Evolutionary conservation across 2,329 filamentous ascomycete genomes (phyloP).

Genomic region (Fusarium sp.): DNA sequence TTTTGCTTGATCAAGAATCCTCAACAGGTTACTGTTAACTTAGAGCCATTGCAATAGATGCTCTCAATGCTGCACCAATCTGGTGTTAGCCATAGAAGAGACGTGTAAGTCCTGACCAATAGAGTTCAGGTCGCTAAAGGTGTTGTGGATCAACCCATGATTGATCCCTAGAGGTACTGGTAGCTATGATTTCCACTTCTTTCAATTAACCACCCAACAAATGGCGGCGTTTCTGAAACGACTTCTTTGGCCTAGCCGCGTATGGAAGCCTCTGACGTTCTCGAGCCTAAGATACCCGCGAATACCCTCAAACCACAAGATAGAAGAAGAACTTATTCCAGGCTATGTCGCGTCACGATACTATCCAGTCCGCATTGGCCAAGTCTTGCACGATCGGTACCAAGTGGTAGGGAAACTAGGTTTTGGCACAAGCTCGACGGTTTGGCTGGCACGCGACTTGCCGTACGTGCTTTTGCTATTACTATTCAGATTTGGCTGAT

Average conservation of each 20-base stretch:
- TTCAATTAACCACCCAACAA: too few species aligned
- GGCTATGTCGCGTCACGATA: constrained; percentile 41
- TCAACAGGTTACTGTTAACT: too few species aligned
- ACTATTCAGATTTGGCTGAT: background rate
- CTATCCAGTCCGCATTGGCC: constrained; percentile 43
- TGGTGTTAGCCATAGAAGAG: too few species aligned
- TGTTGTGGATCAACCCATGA: too few species aligned
- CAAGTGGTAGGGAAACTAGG: constrained; percentile 56
- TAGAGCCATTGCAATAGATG: too few species aligned
- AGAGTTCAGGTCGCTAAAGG: too few species aligned
- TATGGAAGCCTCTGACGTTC: constrained; percentile 37
- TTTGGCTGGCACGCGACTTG: constrained; percentile 56
- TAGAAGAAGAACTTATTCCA: constrained; percentile 42
- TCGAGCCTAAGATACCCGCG: constrained; percentile 29
- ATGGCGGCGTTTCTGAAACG: too few species aligned
- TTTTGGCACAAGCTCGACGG: constrained; percentile 55
- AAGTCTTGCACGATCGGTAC: constrained; percentile 49
- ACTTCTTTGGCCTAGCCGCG: constrained; percentile 5
- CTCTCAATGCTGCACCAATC: too few species aligned
- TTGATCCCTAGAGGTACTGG: too few species aligned
- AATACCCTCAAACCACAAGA: background rate
- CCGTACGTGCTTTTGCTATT: constrained; percentile 14
- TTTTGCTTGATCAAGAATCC: too few species aligned
- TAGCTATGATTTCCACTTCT: too few species aligned
- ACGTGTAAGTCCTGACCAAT: too few species aligned